Percentiles rank a stretch among this genome's conserved stretches.
Evolutionary conservation across 805 yeast genomes (phyloP).

Genomic region (Clavispora santaluciae): DNA sequence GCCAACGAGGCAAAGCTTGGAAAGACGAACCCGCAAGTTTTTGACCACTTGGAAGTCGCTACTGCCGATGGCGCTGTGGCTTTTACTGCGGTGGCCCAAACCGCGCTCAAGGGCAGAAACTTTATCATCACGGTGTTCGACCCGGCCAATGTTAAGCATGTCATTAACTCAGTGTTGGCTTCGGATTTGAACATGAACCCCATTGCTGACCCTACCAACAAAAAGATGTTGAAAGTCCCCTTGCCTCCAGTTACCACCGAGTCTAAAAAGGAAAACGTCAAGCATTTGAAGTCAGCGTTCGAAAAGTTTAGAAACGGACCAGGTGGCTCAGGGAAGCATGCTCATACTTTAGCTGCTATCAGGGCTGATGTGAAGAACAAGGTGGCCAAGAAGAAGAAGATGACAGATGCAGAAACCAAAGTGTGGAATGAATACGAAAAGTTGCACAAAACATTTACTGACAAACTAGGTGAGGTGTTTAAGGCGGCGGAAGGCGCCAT

Average conservation of each 20-base stretch:
- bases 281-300: conserved; percentile 58
- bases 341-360: conserved; percentile 41
- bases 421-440: conserved; percentile 61
- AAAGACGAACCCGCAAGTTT: conserved; percentile 59
- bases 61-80: conserved; percentile 43
- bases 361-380: conserved; percentile 52
- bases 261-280: conserved; percentile 50
- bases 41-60: conserved; percentile 53
- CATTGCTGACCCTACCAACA: conserved; percentile 65
- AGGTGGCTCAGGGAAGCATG: conserved; percentile 24
- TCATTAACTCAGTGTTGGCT: conserved; percentile 66
- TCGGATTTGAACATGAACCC: conserved; percentile 76
- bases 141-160: conserved; percentile 63
- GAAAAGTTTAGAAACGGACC: conserved; percentile 56
- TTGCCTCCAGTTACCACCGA: conserved; percentile 75
- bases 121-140: conserved; percentile 82
- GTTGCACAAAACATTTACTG: conserved; percentile 59
- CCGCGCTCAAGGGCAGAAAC: conserved; percentile 63
- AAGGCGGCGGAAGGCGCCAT: conserved; percentile 44
- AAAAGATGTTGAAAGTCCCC: conserved; percentile 67
- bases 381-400: conserved; percentile 42
- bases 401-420: conserved; percentile 52
- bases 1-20: conserved; percentile 67
- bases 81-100: conserved; percentile 66
- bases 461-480: conserved; percentile 44